Conservation (phyloP, 805 yeast species). For the Lipomyces starkeyi region DNA sequence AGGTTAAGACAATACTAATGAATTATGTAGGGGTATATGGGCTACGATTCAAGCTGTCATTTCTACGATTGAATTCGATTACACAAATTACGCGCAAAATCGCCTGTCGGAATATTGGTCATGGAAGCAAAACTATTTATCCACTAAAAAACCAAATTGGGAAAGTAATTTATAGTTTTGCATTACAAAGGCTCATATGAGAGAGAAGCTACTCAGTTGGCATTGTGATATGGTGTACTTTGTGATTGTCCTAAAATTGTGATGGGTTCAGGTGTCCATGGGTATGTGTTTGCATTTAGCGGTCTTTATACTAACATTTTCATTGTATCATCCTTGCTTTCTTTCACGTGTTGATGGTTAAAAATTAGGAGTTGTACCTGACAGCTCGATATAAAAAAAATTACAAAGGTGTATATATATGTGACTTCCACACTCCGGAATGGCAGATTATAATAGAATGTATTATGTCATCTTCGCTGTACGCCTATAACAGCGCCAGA, state of each 20-base stretch:
- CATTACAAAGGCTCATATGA: neutral
- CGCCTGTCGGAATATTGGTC: conserved; percentile 71
- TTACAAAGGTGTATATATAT: no score
- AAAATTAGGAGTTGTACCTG: neutral
- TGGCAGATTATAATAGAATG: no score
- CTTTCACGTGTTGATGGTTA: neutral
- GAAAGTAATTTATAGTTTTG: conserved; percentile 6
- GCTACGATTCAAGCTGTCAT: conserved; percentile 73
- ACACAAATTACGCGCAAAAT: conserved; percentile 61
- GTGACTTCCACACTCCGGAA: no score
- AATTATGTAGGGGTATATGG: conserved; percentile 68
- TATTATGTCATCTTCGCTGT: no score
- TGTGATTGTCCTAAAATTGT: neutral
- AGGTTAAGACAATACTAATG: neutral
- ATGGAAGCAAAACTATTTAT: conserved; percentile 55
- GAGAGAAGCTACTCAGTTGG: no score
- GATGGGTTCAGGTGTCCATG: conserved; percentile 3
- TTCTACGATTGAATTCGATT: conserved; percentile 75
- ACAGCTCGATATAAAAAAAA: neutral
- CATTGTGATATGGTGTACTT: neutral
- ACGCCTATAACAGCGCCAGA: no score
- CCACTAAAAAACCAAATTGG: neutral
- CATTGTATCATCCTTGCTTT: neutral
- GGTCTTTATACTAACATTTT: neutral
- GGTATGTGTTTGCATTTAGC: neutral